Evolutionary conservation across 495 filamentous ascomycete genomes (phyloP), one percentile per base, ranked within the genome.

Genomic region (Neurospora africana): DNA sequence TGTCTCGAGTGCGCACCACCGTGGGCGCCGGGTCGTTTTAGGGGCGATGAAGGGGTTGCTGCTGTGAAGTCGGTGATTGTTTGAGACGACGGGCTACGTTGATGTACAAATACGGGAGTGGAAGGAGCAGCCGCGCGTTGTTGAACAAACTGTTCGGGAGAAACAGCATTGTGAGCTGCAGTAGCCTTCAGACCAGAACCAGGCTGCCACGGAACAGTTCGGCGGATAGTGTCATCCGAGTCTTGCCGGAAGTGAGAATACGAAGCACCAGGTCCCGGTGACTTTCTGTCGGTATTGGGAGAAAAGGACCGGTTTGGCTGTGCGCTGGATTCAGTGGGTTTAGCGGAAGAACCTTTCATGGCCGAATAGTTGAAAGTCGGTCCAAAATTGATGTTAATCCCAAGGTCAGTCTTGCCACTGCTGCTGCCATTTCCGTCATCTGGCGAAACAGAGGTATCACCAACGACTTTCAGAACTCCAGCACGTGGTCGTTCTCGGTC

Each of bases 131-230:
- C 87, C 5, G 92, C 90, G 68, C 93, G 88, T 74, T 95, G 92
- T 72, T 93, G 89, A n/a, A 98, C 93, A 81, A 89, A 97, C 77
- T 97, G 89, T 77, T 97, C 93, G 21, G 95, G 79, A 1, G 85
- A 83, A 3, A 86, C 47, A 1, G 74, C 73, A 75, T 77, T 83
- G 79, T 74, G 79, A 36, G 80, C 75, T 5, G 78, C 65, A 65
- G 82, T 81, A 43, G 86, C 76, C 68, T 69, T 82, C 75, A 76
- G 72, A 53, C 76, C 81, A 81, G 89, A 85, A 35, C 88, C 91
- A 21, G 94, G 94, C 72, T 94, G 91, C 95, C 94, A 98, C 21
- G 90, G 79, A 69, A 94, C 80, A 74, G 86, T 92, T 72, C 90
- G 86, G 71, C 88, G 87, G 61, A 82, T 72, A 2, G 82, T 83